A percentile compares a stretch with the other conserved stretches of the same genome.
Conservation (phyloP, 768 basidiomycete species). For the Tricholoma flavovirens region DNA sequence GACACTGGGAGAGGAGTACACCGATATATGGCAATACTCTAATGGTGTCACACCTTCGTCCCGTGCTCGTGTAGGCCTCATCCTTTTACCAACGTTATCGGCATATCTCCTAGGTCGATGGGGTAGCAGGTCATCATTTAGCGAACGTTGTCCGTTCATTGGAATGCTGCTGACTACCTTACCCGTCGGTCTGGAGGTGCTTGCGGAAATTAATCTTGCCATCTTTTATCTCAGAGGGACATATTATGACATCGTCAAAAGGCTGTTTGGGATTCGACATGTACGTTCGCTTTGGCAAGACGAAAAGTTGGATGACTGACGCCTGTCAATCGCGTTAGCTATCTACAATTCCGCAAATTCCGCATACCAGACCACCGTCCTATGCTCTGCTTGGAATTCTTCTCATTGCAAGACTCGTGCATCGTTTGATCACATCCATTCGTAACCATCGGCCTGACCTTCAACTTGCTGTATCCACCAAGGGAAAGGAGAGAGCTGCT, state of each 20-base stretch:
- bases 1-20: constrained; percentile 89
- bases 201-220: constrained; percentile 70
- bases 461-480: constrained; percentile 11
- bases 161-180: constrained; percentile 32
- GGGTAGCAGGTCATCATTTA: constrained; percentile 31
- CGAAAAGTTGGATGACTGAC: neutral
- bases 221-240: constrained; percentile 73
- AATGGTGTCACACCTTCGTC: constrained; percentile 31
- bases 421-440: constrained; percentile 50
- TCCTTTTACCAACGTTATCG: constrained; percentile 64
- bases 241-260: constrained; percentile 71
- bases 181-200: constrained; percentile 49
- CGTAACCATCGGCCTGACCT: constrained; percentile 22
- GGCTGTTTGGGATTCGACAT: constrained; percentile 63
- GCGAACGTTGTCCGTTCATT: constrained; percentile 30
- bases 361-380: constrained; percentile 70
- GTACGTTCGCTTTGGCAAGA: constrained; percentile 31
- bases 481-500: constrained; percentile 30
- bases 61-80: constrained; percentile 42
- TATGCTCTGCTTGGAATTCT: constrained; percentile 82
- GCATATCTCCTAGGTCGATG: constrained; percentile 54
- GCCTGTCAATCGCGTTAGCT: constrained; percentile 39
- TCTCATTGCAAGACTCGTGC: constrained; percentile 54
- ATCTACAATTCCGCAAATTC: constrained; percentile 67
- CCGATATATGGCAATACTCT: constrained; percentile 70